Evolutionary conservation across 768 basidiomycete genomes (phyloP), one percentile per base, ranked within the genome.

Genomic region (Podaxis sp.): DNA sequence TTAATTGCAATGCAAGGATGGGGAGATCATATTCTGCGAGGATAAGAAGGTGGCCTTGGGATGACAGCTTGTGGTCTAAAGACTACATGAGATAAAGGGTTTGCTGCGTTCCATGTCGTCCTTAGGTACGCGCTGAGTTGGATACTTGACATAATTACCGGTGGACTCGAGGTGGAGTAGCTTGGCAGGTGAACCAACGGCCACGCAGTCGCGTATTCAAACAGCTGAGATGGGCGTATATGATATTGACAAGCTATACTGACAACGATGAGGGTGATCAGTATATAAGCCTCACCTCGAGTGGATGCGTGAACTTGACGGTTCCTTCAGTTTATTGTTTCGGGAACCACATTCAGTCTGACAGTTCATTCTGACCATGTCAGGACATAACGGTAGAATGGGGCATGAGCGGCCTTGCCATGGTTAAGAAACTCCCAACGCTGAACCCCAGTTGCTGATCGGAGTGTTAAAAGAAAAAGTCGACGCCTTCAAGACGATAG

Each of bases 191-290:
- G 91, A 65, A 0, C 78, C 81, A 44, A 86, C 56, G 5, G 82
- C 78, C 26, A 81, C 68, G 68, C 84, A 85, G 66, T 93, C 89
- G 33, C 82, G 78, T 6, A 71, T 57, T 1, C 81, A 79, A 20
- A 91, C 77, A 22, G 80, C 73, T 85, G 10, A 76, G 70, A 7
- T 70, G 63, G 1, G 79, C 69, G 0, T 88, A 87, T 6, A 88
- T 70, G 2, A 78, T 71, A 68, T 91, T 90, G 64, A 80, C 80
- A 38, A 89, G 71, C 66, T 85, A 90, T 10, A 90, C 84, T 3
- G 90, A 89, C 12, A 92, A 77, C 87, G 54, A 89, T 85, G 10
- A 87, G 66, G 24, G 84, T 74, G 44, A 90, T 82, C 90, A 90
- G 91, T 2, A 84, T 84, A 7, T 51, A 12, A 59, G 30, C 52